A percentile compares a stretch with the other conserved stretches of the same genome.
Conservation (phyloP, 2,329 filamentous ascomycete genomes). For the Blastomyces emzantsi region DNA sequence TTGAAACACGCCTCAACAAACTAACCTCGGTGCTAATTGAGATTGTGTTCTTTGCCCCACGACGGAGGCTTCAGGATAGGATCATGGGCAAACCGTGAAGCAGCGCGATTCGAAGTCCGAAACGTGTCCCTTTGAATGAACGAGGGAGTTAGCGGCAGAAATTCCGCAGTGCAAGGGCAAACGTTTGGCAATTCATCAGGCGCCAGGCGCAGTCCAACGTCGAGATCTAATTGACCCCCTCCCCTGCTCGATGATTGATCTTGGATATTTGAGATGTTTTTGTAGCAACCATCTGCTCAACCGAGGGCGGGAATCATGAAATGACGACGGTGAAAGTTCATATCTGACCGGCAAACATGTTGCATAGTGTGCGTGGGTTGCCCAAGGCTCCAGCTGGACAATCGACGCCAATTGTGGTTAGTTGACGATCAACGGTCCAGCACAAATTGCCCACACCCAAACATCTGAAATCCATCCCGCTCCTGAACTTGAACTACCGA, state of each 20-base stretch:
- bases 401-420: background rate
- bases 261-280: background rate
- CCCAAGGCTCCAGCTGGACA: too few species aligned
- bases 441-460: background rate
- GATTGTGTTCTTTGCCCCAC: background rate
- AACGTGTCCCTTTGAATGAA: background rate
- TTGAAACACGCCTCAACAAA: slow-evolving; percentile 6
- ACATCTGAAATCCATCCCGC: background rate
- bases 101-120: background rate
- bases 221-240: background rate
- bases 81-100: background rate
- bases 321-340: background rate
- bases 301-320: background rate
- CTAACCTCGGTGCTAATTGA: slow-evolving; percentile 8
- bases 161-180: background rate
- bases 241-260: background rate
- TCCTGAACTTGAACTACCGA: background rate
- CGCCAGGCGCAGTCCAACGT: background rate
- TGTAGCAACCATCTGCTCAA: background rate
- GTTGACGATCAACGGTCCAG: background rate
- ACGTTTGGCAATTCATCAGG: slow-evolving; percentile 1
- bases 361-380: too few species aligned
- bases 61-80: background rate
- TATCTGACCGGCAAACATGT: background rate
- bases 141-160: background rate